Percentiles rank a stretch among this genome's conserved stretches.
phyloP scores from a whole-genome alignment of 352 stramenopile species.

The Pythium myriotylum region DNA sequence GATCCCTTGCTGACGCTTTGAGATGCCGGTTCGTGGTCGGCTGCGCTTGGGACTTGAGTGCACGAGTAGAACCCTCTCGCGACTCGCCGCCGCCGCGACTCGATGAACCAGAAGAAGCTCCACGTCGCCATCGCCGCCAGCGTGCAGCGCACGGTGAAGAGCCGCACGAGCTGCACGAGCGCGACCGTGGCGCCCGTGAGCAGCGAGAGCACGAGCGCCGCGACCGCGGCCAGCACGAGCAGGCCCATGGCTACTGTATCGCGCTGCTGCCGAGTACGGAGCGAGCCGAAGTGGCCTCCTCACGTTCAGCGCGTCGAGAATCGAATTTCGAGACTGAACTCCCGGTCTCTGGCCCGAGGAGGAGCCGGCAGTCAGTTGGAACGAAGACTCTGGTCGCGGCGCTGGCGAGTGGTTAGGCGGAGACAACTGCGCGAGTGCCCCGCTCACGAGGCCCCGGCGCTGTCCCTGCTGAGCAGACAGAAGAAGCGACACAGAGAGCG shows the following conservation, averaged over 20 bases:
- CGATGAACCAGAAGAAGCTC: conserved; percentile 28
- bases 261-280: too few species aligned
- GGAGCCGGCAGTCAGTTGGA: conserved; percentile 23
- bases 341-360: too few species aligned
- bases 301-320: neutral
- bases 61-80: conserved; percentile 62
- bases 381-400: too few species aligned
- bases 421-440: neutral
- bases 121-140: conserved; percentile 16
- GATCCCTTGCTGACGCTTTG: neutral
- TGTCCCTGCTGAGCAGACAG: neutral
- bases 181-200: conserved; percentile 22
- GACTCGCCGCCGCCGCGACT: conserved; percentile 23
- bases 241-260: conserved; percentile 37
- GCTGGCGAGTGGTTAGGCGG: too few species aligned
- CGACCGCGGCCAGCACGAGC: conserved; percentile 24
- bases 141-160: conserved; percentile 31
- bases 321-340: conserved; percentile 8
- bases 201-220: conserved; percentile 30
- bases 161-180: conserved; percentile 38
- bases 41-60: conserved; percentile 21
- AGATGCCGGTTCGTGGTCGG: neutral
- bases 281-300: neutral
- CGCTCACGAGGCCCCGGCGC: neutral
- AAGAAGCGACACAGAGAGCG: conserved; percentile 17